A percentile compares a stretch with the other conserved stretches of the same genome.
These are phyloP conservation scores for Chlamydomonas schloesseri DNA, from an alignment of 139 green algal genomes.

Conservation along the genomic window DNA sequence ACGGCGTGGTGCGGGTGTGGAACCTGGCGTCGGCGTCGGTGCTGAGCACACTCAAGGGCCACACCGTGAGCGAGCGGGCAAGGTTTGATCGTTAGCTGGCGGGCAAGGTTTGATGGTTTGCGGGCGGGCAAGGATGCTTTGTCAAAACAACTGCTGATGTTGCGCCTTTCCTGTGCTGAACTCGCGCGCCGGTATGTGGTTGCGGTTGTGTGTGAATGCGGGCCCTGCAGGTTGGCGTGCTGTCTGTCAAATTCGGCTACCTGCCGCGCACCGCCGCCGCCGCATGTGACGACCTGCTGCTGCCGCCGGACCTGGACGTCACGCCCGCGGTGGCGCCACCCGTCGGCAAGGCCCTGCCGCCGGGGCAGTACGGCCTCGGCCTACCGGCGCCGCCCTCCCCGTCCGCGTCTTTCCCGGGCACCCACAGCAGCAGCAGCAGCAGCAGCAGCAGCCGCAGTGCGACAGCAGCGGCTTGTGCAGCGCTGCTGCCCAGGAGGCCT, in stretches of 20 bases:
- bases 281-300: background rate
- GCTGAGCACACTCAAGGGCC: conserved; percentile 1
- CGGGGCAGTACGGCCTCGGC: conserved; percentile 22
- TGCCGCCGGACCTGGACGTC: conserved; percentile 25
- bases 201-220: too few relatives aligned
- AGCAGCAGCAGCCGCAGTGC: too few relatives aligned
- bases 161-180: too few relatives aligned
- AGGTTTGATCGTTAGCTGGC: too few relatives aligned
- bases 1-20: conserved; percentile 43
- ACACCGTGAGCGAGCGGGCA: background rate
- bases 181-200: too few relatives aligned
- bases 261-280: background rate
- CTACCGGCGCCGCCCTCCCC: background rate
- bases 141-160: too few relatives aligned
- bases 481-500: too few relatives aligned
- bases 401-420: too few relatives aligned
- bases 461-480: too few relatives aligned
- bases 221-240: conserved; percentile 19
- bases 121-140: too few relatives aligned
- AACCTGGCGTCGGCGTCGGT: conserved; percentile 6
- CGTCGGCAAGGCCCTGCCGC: background rate
- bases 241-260: conserved; percentile 34
- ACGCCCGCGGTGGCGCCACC: conserved; percentile 1
- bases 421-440: too few relatives aligned
- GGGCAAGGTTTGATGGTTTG: too few relatives aligned